Evolutionary conservation across 768 basidiomycete genomes (phyloP), one percentile per base, ranked within the genome.

Genomic region (Lactarius indigo): DNA sequence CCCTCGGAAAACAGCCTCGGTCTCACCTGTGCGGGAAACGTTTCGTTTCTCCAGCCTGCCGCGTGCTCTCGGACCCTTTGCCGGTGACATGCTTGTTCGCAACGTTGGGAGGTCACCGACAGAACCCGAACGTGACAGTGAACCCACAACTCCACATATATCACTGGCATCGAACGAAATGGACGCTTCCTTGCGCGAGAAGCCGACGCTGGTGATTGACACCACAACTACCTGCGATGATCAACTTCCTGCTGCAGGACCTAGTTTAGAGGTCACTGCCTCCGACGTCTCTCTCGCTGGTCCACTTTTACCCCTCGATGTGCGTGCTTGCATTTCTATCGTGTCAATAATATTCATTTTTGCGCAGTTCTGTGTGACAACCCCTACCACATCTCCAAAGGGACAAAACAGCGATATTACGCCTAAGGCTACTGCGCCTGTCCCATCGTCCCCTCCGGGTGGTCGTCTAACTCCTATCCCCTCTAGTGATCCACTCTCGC

Each of bases 11-110:
- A 42, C 61, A 15, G 37, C 58, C 6, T 57, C 64, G 30, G 63
- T 62, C 30, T 64, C 64, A 42, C 68, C 64, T 44, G 17, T 20
- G 17, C 68, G 64, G 17, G 64, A 65, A 20, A n/a, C 20, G n/a
- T 39, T 70, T 13, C 70, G 68, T 33, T 70, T 69, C 64, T 69
- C 68, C 20, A 70, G 70, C 54, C n/a, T 65, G 44, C 70, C 70
- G 35, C 55, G 58, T 33, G 60, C 62, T 23, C 39, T 65, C 23
- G 61, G 47, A 8, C 57, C 52, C 20, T 20, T 52, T 28, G 59
- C 44, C 17, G 31, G 57, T 20, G 44, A 52, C 23, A n/a, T 52
- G 61, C 12, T 33, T 33, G 39, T 63, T 17, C 57, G 59, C 33
- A 47, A 37, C 37, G 12, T 30, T 15, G 35, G 28, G 31, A 62